Evolutionary conservation across 805 yeast genomes (phyloP).

Genomic region (Nakazawaea peltata): DNA sequence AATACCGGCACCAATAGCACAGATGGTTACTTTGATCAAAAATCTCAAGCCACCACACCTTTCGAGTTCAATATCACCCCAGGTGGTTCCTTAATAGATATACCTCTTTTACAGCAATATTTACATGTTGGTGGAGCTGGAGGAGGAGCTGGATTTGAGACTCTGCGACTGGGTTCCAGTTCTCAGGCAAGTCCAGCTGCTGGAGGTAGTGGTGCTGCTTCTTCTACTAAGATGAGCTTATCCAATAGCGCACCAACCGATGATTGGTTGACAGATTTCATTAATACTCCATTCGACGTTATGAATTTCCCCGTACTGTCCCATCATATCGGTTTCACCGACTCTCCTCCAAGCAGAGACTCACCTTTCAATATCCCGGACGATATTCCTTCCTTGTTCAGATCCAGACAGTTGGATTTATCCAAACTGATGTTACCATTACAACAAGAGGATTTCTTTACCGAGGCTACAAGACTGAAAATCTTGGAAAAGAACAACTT

Average conservation of each 20-base stretch:
- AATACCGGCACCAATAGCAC: background rate
- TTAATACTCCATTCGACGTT: slow-evolving; percentile 56
- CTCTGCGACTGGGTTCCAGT: slow-evolving; percentile 8
- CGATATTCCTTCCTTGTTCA: slow-evolving; percentile 54
- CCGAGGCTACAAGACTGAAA: slow-evolving; percentile 41
- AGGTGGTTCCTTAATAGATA: slow-evolving; percentile 19
- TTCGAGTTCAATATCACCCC: slow-evolving; percentile 16
- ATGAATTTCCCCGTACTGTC: slow-evolving; percentile 36
- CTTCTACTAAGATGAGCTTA: background rate
- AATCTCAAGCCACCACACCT: slow-evolving; percentile 14
- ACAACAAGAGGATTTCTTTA: slow-evolving; percentile 23
- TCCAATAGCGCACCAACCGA: slow-evolving; percentile 17
- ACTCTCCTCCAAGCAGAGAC: slow-evolving; percentile 20
- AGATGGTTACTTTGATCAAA: background rate
- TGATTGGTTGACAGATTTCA: slow-evolving; percentile 66
- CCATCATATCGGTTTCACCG: slow-evolving; percentile 54
- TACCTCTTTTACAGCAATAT: slow-evolving; percentile 30
- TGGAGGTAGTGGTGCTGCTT: background rate
- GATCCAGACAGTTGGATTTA: slow-evolving; percentile 59
- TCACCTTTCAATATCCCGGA: slow-evolving; percentile 15
- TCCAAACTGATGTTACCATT: slow-evolving; percentile 33
- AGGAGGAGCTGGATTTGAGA: slow-evolving; percentile 32
- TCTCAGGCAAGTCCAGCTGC: slow-evolving; percentile 5
- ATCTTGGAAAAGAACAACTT: slow-evolving; percentile 50
- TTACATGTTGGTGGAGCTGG: slow-evolving; percentile 29